Conservation (phyloP, 108 stramenopile species). For the Seminavis robusta region DNA sequence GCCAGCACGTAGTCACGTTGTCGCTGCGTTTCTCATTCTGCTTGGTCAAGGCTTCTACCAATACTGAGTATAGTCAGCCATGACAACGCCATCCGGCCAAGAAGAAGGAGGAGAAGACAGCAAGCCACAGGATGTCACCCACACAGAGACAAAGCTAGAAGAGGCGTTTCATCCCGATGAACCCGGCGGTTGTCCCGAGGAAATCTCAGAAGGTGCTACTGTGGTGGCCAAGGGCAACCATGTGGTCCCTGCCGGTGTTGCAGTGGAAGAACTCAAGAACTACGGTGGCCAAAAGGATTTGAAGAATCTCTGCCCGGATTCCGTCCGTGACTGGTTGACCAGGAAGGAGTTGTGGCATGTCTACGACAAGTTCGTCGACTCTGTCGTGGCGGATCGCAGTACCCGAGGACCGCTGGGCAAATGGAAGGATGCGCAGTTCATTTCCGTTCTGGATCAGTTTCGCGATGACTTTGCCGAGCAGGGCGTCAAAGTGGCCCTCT, state of each 20-base stretch:
- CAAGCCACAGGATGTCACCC: too few species aligned
- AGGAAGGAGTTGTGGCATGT: conserved; percentile 22
- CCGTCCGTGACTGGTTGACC: conserved; percentile 9
- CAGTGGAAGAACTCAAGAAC: conserved; percentile 43
- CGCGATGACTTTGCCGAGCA: conserved; percentile 39
- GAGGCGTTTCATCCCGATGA: too few species aligned
- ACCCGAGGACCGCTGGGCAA: conserved; percentile 40
- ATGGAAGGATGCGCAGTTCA: conserved; percentile 45
- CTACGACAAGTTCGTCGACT: conserved; percentile 41
- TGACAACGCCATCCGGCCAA: too few species aligned
- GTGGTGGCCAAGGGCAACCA: conserved; percentile 17
- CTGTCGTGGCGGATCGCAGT: conserved; percentile 15
- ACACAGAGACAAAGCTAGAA: too few species aligned
- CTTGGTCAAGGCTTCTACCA: too few species aligned
- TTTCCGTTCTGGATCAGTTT: conserved; percentile 36
- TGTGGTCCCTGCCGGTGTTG: conserved; percentile 42
- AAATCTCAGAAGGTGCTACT: too few species aligned
- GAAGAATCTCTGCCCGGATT: conserved; percentile 17
- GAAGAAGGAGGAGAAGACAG: too few species aligned
- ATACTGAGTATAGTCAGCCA: too few species aligned
- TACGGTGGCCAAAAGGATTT: conserved; percentile 29
- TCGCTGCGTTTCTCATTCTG: too few species aligned
- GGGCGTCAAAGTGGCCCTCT: conserved; percentile 40
- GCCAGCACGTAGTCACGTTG: too few species aligned
- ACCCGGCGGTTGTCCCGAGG: too few species aligned